Percentiles rank a stretch among this genome's conserved stretches.
Evolutionary conservation across 441 rosid genomes (phyloP).

Genomic region (Pelargonium cotyledonis): DNA sequence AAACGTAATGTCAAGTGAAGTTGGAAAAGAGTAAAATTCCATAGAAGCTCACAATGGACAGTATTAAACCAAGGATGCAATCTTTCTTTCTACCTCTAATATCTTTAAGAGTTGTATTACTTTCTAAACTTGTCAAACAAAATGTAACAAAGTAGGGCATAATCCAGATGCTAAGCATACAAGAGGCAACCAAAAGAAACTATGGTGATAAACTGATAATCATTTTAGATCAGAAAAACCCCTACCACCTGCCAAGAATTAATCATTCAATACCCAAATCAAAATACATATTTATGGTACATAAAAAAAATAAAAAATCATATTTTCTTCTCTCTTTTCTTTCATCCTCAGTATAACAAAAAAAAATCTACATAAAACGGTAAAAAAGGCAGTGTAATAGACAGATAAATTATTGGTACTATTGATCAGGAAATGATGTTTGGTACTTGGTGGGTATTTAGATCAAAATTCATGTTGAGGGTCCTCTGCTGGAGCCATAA

Average conservation of each 20-base stretch:
- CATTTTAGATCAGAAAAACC: background rate
- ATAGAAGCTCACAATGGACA: background rate
- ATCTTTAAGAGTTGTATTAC: too few relatives aligned
- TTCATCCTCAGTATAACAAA: background rate
- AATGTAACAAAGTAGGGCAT: background rate
- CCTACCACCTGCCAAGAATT: background rate
- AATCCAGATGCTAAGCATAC: background rate
- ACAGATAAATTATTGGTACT: background rate
- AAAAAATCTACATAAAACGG: background rate
- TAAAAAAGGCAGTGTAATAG: background rate
- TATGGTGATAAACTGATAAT: background rate
- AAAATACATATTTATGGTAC: background rate
- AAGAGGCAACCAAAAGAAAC: background rate
- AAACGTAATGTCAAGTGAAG: background rate
- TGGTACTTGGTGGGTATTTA: background rate
- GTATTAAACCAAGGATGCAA: too few relatives aligned
- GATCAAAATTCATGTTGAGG: background rate
- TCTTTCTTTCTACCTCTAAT: too few relatives aligned
- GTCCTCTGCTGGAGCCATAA: background rate
- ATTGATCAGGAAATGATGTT: background rate
- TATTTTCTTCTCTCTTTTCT: background rate
- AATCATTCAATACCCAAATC: background rate
- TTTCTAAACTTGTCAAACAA: background rate
- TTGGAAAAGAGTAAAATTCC: background rate
- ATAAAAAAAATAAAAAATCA: background rate